A percentile compares a stretch with the other conserved stretches of the same genome.
Conservation (phyloP, 345 rosid genomes). For the Hirschfeldia incana region DNA sequence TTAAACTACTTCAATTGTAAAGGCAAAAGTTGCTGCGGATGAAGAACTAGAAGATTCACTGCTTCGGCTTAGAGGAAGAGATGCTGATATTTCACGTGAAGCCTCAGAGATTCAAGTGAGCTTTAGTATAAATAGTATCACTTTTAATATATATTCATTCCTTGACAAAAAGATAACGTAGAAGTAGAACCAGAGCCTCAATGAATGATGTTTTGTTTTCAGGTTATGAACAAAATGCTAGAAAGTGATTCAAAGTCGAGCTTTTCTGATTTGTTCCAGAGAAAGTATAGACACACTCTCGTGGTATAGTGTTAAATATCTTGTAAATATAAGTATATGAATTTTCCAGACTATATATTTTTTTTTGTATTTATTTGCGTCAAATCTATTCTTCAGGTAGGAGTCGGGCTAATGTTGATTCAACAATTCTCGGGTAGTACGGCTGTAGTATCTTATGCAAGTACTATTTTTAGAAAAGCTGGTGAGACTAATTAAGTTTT, state of each 20-base stretch:
- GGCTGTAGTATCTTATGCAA: conserved; percentile 40
- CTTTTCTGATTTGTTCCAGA: conserved; percentile 44
- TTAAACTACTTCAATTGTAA: background rate
- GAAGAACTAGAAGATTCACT: conserved; percentile 52
- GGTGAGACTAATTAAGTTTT: conserved; percentile 36
- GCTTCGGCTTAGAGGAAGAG: conserved; percentile 49
- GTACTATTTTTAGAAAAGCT: conserved; percentile 40
- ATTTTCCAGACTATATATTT: background rate
- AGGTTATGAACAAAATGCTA: conserved; percentile 41
- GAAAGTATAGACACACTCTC: conserved; percentile 43
- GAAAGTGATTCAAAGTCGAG: conserved; percentile 33
- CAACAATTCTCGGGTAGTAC: conserved; percentile 47
- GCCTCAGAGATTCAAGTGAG: conserved; percentile 52
- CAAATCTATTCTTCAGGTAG: conserved; percentile 40
- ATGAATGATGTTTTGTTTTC: background rate
- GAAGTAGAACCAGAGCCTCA: background rate
- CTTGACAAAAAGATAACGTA: background rate
- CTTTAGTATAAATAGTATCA: background rate
- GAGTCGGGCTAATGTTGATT: conserved; percentile 47
- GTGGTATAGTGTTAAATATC: conserved; percentile 28
- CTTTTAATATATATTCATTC: background rate
- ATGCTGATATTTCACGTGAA: conserved; percentile 54
- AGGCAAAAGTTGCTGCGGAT: conserved; percentile 48
- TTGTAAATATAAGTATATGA: background rate
- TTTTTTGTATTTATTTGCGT: background rate